Evolutionary conservation across 2,329 filamentous ascomycete species (phyloP), one percentile per base, ranked within the genome.

Genomic region (Calonectria montana): DNA sequence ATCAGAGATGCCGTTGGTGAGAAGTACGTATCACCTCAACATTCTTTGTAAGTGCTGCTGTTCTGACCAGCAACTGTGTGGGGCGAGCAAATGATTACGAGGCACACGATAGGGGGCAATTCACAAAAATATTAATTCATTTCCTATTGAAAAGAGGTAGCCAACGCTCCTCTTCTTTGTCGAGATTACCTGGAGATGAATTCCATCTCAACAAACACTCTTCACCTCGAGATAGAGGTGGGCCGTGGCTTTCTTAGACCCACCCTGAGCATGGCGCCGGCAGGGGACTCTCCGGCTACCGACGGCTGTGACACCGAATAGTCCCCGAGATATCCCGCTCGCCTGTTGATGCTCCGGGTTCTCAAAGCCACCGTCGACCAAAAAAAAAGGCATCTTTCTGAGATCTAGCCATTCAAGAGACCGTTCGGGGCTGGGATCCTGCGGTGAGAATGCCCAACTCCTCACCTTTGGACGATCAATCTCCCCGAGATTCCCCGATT

Each of bases 251-350:
- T 39, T 18, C 15, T 16, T 9, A 10, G 53, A 39, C 31, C 53
- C 53, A 59, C 53, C 12, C 12, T 9, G 31, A 23, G 37, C n/a
- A 39, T 59, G 53, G 53, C 53, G 53, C 13, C 13, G n/a, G 8
- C 53, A 59, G 35, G 53, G 53, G 53, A 21, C 7, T 39, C 18
- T 59, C 53, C 53, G 53, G 53, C 53, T 59, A 59, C 35, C 35
- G 53, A 59, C 53, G 53, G 53, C 53, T 27, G 43, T 39, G 53
- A 59, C 53, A 37, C 53, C 53, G 53, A 59, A 23, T 35, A 59
- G 53, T 59, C 31, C 29, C 53, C 53, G 53, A 59, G 53, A 59
- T 59, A 37, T 59, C 53, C 53, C 53, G 53, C 12, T 59, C 53
- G 39, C 53, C 53, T 59, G 31, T 23, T 8, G 18, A 59, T 39